Percentiles rank a stretch among this genome's conserved stretches.
Conservation (phyloP, 2,329 filamentous ascomycete species). For the Iodosphaeria phyllophila region DNA sequence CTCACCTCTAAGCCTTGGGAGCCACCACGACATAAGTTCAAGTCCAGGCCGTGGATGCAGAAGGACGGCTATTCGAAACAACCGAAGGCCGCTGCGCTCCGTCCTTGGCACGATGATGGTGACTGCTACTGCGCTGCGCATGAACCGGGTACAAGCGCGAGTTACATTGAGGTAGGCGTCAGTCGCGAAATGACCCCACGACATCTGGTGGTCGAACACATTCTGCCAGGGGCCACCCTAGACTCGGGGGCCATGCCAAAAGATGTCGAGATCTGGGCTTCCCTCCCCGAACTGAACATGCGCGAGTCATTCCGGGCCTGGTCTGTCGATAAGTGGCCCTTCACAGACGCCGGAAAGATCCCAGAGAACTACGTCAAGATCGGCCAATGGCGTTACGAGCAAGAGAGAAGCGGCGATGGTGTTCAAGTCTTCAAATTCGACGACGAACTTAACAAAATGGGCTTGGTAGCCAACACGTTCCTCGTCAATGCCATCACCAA, state of each 20-base stretch:
- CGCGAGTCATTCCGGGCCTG: constrained; percentile 23
- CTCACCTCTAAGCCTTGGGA: constrained; percentile 41
- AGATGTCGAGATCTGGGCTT: constrained; percentile 52
- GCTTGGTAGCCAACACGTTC: constrained; percentile 29
- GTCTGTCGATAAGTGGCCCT: constrained; percentile 21
- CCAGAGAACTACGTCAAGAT: constrained; percentile 34
- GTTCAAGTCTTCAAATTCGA: constrained; percentile 34
- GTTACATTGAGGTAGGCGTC: constrained; percentile 42
- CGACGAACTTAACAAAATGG: constrained; percentile 26
- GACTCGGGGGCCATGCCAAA: constrained; percentile 43
- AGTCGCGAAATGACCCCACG: constrained; percentile 41
- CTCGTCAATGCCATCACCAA: constrained; percentile 38
- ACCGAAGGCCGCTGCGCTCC: constrained; percentile 37
- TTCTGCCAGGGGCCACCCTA: constrained; percentile 39
- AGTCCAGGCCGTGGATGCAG: constrained; percentile 10
- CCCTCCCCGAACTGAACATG: constrained; percentile 26
- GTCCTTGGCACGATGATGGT: constrained; percentile 56
- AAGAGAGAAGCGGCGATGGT: constrained; percentile 20
- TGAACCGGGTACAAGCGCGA: constrained; percentile 33
- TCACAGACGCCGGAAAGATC: constrained; percentile 10
- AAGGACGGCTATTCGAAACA: constrained; percentile 8
- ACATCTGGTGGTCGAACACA: constrained; percentile 56
- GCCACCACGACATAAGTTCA: constrained; percentile 9
- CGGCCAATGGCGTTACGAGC: constrained; percentile 33
- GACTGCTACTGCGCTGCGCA: constrained; percentile 71